These are phyloP conservation scores for Umbelopsis sp. DNA, from an alignment of 192 early-diverging fungal genomes.

Conservation along the genomic window DNA sequence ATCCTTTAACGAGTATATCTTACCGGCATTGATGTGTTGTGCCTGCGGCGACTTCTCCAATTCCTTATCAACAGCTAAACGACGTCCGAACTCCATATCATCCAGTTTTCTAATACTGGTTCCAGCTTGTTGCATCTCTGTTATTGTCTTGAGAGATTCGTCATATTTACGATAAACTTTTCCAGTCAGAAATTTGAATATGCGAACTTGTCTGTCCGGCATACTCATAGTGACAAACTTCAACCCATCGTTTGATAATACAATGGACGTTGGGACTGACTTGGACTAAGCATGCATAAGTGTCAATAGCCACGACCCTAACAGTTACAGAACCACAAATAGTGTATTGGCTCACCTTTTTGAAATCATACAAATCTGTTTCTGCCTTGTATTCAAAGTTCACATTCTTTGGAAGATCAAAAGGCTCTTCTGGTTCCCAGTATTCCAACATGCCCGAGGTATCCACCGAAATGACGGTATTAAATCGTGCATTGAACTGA, in stretches of 20 bases:
- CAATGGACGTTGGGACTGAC: conserved; percentile 74
- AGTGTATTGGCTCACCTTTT: conserved; percentile 62
- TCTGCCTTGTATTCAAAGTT: conserved; percentile 88
- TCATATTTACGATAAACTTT: conserved; percentile 91
- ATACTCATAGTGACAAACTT: conserved; percentile 90
- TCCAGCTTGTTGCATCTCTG: conserved; percentile 88
- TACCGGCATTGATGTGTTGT: conserved; percentile 68
- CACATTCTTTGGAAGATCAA: conserved; percentile 61
- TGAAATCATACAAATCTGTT: conserved; percentile 96
- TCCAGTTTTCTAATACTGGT: conserved; percentile 80
- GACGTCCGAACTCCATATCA: conserved; percentile 97
- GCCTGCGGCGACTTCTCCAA: conserved; percentile 75
- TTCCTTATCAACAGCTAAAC: conserved; percentile 87
- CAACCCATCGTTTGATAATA: conserved; percentile 76
- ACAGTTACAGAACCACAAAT: not conserved
- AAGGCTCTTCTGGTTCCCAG: conserved; percentile 77
- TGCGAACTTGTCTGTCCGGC: conserved; percentile 80
- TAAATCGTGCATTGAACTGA: conserved; percentile 68
- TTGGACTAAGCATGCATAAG: conserved; percentile 53
- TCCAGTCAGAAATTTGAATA: conserved; percentile 83
- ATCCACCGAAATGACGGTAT: conserved; percentile 86
- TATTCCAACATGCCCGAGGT: conserved; percentile 92
- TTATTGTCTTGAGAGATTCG: conserved; percentile 79
- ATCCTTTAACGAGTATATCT: not conserved
- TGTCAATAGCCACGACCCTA: not conserved